Evolutionary conservation across 805 yeast genomes (phyloP), one percentile per base, ranked within the genome.

Genomic region (Ogataea thermomethanolica): DNA sequence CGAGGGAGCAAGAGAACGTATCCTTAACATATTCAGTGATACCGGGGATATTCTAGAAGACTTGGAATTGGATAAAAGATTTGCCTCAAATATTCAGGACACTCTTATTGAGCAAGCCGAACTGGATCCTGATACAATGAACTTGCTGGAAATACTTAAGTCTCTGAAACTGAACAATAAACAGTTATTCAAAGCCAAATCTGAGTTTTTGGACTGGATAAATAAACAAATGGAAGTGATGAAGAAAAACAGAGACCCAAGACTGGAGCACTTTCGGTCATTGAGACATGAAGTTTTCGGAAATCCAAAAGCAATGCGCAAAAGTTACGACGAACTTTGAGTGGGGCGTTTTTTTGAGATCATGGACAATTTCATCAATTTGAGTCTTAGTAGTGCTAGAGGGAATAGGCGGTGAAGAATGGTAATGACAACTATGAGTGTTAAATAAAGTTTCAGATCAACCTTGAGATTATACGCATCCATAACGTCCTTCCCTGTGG

Each of bases 251-350:
- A 41, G 29, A 14, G 46, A 45, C 14, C 29, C 36, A 6, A 44
- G 65, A 58, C 48, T 52, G 43, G 62, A 46, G 47, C 66, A 47
- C 15, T 37, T 64, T 12, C 43, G 55, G 3, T 42, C 31, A 3
- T 30, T 59, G 11, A 73, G 95, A 52, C 91, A 86, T 56, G 56
- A 64, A 15, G 76, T 81, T 1, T 87, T 87, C 64, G 96, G 95
- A 1, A 87, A 87, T 53, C 86, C 84, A 13, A 67, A 74, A 54
- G 95, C 83, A 0, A 60, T 73, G 41, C 70, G 93, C 45, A 83
- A 82, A 55, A 79, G 75, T 6, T 61, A 70, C 30, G 84, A 77
- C 57, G 80, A 75, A 43, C 51, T 74, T 15, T 74, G 59, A 39
- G 12, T 23, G 3, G 38, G 27, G 12, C 38, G 43, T 6, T 17